Conservation (phyloP, 768 basidiomycete genomes). For the Auriculariales sp. region DNA sequence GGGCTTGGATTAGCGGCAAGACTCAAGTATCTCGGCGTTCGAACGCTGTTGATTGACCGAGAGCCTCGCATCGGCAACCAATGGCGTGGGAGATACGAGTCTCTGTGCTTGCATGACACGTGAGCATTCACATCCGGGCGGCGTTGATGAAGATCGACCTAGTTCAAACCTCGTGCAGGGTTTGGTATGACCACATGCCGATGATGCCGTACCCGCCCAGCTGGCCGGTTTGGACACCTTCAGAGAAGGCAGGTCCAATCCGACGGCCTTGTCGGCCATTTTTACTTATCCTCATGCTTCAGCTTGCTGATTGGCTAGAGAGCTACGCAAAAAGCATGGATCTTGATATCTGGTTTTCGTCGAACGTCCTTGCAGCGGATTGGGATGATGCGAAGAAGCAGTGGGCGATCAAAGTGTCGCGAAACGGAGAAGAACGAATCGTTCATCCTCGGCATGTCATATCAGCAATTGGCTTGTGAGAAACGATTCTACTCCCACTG, state of each 20-base stretch:
- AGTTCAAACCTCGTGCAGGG: conserved; percentile 18
- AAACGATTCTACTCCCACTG: too few species aligned
- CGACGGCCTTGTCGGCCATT: background rate
- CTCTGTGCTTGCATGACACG: conserved; percentile 50
- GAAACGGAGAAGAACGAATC: conserved; percentile 15
- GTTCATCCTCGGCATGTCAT: conserved; percentile 30
- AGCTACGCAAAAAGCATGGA: conserved; percentile 44
- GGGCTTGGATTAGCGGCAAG: conserved; percentile 50
- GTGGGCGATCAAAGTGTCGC: background rate
- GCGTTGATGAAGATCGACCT: too few species aligned
- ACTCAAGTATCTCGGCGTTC: conserved; percentile 41
- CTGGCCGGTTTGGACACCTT: conserved; percentile 46
- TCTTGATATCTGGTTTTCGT: conserved; percentile 43
- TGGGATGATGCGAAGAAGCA: conserved; percentile 18
- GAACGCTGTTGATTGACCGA: conserved; percentile 48
- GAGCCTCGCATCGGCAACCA: conserved; percentile 43
- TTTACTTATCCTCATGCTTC: background rate
- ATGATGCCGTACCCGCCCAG: conserved; percentile 45
- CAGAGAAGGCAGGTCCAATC: conserved; percentile 21
- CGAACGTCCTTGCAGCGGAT: conserved; percentile 7
- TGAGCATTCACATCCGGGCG: conserved; percentile 7
- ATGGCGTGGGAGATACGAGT: conserved; percentile 54
- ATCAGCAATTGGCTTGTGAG: conserved; percentile 42
- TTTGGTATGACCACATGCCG: conserved; percentile 43
- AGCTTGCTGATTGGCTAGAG: conserved; percentile 59